Base-by-base conservation (phyloP, 2,329 filamentous ascomycete species). In the Phyllosticta ampelicida region DNA sequence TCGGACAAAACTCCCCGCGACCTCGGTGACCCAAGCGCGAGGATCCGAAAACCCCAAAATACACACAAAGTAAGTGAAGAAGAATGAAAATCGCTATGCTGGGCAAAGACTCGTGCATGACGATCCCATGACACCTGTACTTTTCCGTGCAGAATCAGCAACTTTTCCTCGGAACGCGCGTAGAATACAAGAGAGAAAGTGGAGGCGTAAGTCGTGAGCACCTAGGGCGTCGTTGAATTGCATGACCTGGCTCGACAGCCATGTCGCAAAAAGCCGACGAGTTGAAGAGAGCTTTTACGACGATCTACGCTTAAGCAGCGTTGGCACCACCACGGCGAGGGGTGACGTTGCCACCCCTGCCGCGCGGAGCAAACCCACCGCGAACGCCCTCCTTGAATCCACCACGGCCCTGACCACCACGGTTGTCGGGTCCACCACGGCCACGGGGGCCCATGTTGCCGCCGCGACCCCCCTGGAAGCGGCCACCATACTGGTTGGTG, bases 371-470 rank as follows among this genome's bases (percentile, higher is more conserved):
- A 65, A 83, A 83, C 59, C 83, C 82, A 62, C 88, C 86, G 66
- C 88, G 84, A 51, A 84, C 84, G 62, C 86, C 78, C 60, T 86
- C 85, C 58, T 85, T 82, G 75, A 87, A 91, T 69, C 82, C 85
- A 61, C 86, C 85, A 60, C 86, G 84, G 65, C 83, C 78, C 70
- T 86, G 84, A 70, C 81, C 79, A 62, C 81, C 72, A 26, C 65
- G 65, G 48, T 70, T 65, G 65, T 78, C 78, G 69, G 83, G 84
- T 74, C 84, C 86, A 69, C 83, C 83, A 60, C 87, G 85, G 56
- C 85, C 87, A 63, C 85, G 64, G 48, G 68, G 67, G 59, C 74
- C 73, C 52, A 59, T 55, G 56, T 70, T 70, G 55, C 74, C 73
- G 54, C 75, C 65, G 67, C 75, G 65, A 18, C 48, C 36, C n/a